These are phyloP conservation scores for Rubroboletus pulcherrimus DNA, from an alignment of 768 basidiomycete genomes.

Conservation along the genomic window DNA sequence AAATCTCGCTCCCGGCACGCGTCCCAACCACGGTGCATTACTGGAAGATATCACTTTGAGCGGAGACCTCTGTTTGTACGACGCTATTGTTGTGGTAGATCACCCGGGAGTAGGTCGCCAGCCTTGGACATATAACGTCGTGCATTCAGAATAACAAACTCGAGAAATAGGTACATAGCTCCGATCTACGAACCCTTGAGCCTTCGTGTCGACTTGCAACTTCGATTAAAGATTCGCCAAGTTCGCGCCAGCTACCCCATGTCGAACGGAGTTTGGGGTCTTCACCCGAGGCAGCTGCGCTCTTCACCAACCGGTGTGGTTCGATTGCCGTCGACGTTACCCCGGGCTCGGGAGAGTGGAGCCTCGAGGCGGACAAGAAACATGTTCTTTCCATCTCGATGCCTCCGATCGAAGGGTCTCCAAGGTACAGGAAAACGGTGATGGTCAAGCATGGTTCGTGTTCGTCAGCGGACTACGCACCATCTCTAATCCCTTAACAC, in stretches of 20 bases:
- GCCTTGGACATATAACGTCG: not conserved
- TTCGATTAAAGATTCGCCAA: constrained; percentile 47
- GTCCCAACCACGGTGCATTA: constrained; percentile 31
- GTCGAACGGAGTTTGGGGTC: constrained; percentile 33
- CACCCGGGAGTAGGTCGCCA: constrained; percentile 62
- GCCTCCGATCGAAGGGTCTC: constrained; percentile 43
- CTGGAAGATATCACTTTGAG: constrained; percentile 42
- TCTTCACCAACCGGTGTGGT: constrained; percentile 51
- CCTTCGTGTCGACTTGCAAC: constrained; percentile 48
- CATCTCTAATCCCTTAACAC: not conserved
- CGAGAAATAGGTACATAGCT: constrained; percentile 57
- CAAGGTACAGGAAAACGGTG: constrained; percentile 42
- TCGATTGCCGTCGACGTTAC: constrained; percentile 44
- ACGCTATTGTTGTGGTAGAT: constrained; percentile 64
- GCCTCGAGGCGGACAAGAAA: constrained; percentile 39
- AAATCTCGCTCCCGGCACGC: constrained; percentile 35
- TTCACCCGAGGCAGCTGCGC: constrained; percentile 37
- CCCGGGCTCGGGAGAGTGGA: constrained; percentile 36
- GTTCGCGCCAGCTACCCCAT: constrained; percentile 62
- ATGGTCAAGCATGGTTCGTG: constrained; percentile 56
- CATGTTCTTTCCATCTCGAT: constrained; percentile 56
- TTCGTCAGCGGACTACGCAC: not conserved
- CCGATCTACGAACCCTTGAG: constrained; percentile 64
- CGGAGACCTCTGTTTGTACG: constrained; percentile 55
- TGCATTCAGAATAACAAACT: constrained; percentile 1